Conservation (phyloP, 2,329 filamentous ascomycete genomes). For the Fusarium coicis region DNA sequence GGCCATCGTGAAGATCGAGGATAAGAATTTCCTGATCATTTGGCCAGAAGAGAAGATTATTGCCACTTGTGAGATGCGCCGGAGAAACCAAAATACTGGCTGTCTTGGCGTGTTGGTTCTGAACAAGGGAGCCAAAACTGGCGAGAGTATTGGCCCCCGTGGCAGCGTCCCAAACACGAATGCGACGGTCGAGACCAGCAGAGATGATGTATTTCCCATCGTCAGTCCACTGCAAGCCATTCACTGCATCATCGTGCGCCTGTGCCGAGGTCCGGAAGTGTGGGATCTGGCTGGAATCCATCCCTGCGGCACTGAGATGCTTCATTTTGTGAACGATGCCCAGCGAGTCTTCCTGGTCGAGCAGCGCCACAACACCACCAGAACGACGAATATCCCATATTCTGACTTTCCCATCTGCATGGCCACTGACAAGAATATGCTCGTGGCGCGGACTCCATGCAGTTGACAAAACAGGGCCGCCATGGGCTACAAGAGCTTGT, state of each 20-base stretch:
- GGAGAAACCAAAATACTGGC: constrained; percentile 73
- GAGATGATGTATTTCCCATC: constrained; percentile 81
- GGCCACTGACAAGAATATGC: constrained; percentile 83
- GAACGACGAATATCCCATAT: constrained; percentile 90
- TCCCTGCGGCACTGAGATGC: constrained; percentile 47
- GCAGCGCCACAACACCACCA: constrained; percentile 76
- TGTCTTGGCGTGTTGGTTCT: constrained; percentile 74
- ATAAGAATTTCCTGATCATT: constrained; percentile 84
- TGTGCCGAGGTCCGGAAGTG: constrained; percentile 63
- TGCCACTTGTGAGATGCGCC: constrained; percentile 62
- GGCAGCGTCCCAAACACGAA: constrained; percentile 86
- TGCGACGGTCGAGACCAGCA: constrained; percentile 82
- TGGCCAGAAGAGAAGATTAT: constrained; percentile 81
- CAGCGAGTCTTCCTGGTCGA: constrained; percentile 86
- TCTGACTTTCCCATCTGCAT: constrained; percentile 84
- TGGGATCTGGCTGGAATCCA: constrained; percentile 45
- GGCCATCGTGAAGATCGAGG: constrained; percentile 82
- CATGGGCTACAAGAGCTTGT: constrained; percentile 76
- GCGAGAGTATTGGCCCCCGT: constrained; percentile 88
- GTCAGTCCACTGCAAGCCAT: constrained; percentile 86
- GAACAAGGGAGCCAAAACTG: constrained; percentile 85
- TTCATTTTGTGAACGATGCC: constrained; percentile 66
- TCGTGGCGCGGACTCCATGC: constrained; percentile 86
- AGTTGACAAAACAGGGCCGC: constrained; percentile 73
- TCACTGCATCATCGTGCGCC: constrained; percentile 85